These are phyloP conservation scores for Aspergillus piperis DNA, from an alignment of 2,329 filamentous ascomycete species.

Conservation along the genomic window DNA sequence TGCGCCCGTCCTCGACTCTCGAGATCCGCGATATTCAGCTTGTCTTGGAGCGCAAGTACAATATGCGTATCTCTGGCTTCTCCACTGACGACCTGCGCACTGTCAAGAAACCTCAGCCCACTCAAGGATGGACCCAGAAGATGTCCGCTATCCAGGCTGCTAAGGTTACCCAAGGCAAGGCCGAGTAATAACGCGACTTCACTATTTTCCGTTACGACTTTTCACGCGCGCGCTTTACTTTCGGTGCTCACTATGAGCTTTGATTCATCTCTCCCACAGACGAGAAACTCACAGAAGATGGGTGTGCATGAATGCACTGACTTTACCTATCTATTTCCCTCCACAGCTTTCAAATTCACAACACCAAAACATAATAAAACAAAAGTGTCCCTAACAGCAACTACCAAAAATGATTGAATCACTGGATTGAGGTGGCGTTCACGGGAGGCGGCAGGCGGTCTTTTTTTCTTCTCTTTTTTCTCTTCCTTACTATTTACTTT, in stretches of 20 bases:
- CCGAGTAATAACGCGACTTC: conserved; percentile 30
- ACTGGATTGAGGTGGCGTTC: too few species aligned
- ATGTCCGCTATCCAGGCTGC: conserved; percentile 95
- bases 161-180: conserved; percentile 62
- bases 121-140: conserved; percentile 88
- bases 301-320: neutral
- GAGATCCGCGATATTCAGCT: conserved; percentile 87
- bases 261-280: neutral
- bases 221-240: neutral
- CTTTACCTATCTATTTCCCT: neutral
- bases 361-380: too few species aligned
- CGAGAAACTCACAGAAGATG: neutral
- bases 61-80: conserved; percentile 91
- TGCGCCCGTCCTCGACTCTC: conserved; percentile 84
- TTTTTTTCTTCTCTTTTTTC: too few species aligned
- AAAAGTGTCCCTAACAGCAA: too few species aligned
- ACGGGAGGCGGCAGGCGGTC: too few species aligned
- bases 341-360: too few species aligned
- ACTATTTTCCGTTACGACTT: neutral
- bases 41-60: conserved; percentile 80
- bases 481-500: too few species aligned
- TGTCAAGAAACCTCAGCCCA: conserved; percentile 88
- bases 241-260: neutral
- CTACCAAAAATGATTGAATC: too few species aligned
- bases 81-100: conserved; percentile 92